Base-by-base conservation (phyloP, 2,329 filamentous ascomycete species). In the Curvularia eragrostidis region DNA sequence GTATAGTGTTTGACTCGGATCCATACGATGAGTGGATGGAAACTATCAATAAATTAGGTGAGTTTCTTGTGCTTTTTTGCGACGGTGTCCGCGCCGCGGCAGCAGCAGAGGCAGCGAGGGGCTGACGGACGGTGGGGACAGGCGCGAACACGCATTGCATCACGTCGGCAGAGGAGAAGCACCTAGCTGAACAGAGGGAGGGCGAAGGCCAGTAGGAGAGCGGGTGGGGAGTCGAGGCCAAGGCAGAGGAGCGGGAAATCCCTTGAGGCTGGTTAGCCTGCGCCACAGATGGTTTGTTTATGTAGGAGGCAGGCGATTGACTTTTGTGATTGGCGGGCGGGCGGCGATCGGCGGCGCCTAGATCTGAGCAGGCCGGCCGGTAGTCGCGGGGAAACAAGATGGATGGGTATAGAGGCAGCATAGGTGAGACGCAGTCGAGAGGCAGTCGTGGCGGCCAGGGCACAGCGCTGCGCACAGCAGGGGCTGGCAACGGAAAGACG, bases 41-140 rank as follows among this genome's bases (percentile, higher is more conserved):
- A 85, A 97, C 96, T 64, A 91, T 95, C 81, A 98, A 99, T 82
- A 99, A 99, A 84, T 82, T 97, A 47, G 88, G 90, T 75, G 65
- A 43, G 70, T 63, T 66, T 53, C 56, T 54, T 58, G 44, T 52
- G 53, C 39, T 60, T 32, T 19, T 26, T 24, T 21, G 34, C 36
- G 36, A 38, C 26, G 26, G 19, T 7, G 39, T 46, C 48, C 32
- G 43, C 47, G 43, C 47, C 59, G 48, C 51, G 54, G 41, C n/a
- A n/a, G n/a, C n/a, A n/a, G n/a, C n/a, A n/a, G n/a, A n/a, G n/a
- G n/a, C n/a, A n/a, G n/a, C n/a, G n/a, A n/a, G n/a, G n/a, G 51
- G 55, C 68, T 72, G 63, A 74, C 68, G 61, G 62, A 54, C 50
- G 52, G 43, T 59, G 54, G 47, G 24, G 54, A 44, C 54, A 76